Conservation (phyloP, 371 early-diverging fungal genomes). For the Batkoa obscura region DNA sequence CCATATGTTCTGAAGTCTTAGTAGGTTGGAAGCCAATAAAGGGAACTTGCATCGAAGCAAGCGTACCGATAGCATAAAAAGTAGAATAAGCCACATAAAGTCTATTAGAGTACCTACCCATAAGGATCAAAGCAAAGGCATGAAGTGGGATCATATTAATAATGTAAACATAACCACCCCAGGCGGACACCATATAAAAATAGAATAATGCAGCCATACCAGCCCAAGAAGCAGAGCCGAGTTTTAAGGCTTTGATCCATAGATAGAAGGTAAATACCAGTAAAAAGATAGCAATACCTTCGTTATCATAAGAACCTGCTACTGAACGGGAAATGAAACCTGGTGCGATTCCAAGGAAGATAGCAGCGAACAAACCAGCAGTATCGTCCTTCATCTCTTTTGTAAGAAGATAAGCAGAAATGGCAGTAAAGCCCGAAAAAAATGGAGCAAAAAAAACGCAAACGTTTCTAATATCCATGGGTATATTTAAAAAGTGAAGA, state of each 20-base stretch:
- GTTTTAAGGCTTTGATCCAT: constrained; percentile 89
- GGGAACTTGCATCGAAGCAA: constrained; percentile 95
- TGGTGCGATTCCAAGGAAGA: constrained; percentile 93
- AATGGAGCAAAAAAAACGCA: constrained; percentile 93
- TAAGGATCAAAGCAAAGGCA: constrained; percentile 78
- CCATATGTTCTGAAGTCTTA: constrained; percentile 96
- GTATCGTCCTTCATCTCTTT: constrained; percentile 73
- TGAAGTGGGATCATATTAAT: constrained; percentile 96
- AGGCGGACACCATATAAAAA: constrained; percentile 98
- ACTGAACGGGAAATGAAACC: constrained; percentile 98
- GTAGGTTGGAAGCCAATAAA: constrained; percentile 98
- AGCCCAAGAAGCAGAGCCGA: constrained; percentile 77
- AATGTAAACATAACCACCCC: constrained; percentile 99
- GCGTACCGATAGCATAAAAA: constrained; percentile 88
- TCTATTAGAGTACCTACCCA: constrained; percentile 88
- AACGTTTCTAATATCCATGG: constrained; percentile 92
- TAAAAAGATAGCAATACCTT: constrained; percentile 96
- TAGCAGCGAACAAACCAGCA: constrained; percentile 88
- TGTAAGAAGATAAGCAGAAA: constrained; percentile 83
- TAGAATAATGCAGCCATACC: constrained; percentile 79
- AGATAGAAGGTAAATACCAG: constrained; percentile 91
- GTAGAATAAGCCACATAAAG: constrained; percentile 93
- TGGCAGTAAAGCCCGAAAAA: constrained; percentile 85
- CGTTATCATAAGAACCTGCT: constrained; percentile 98
- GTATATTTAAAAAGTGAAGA: constrained; percentile 70